Conservation (phyloP, 1,284 basidiomycete species). For the Melampsora americana region DNA sequence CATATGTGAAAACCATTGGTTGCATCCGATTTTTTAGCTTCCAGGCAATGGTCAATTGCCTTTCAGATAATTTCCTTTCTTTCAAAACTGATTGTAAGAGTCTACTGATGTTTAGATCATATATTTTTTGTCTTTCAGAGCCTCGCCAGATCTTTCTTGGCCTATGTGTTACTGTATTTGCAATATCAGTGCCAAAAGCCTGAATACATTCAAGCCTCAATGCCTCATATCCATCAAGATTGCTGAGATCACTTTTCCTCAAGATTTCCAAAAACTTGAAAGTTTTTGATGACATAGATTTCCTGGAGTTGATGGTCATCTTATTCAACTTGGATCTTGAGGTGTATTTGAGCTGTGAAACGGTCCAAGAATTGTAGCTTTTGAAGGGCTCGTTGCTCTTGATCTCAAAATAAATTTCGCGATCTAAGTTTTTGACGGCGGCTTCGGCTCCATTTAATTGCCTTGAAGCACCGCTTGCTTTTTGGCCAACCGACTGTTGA, state of each 20-base stretch:
- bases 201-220: neutral
- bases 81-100: neutral
- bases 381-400: too few relatives aligned
- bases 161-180: neutral
- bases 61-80: neutral
- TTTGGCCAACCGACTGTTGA: too few relatives aligned
- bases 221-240: neutral
- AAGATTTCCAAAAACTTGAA: neutral
- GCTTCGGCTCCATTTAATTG: too few relatives aligned
- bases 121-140: neutral
- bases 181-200: neutral
- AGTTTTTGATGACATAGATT: too few relatives aligned
- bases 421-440: too few relatives aligned
- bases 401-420: too few relatives aligned
- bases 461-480: too few relatives aligned
- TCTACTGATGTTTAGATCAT: neutral
- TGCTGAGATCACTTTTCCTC: constrained; percentile 5
- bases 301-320: too few relatives aligned
- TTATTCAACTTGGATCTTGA: too few relatives aligned
- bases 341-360: too few relatives aligned
- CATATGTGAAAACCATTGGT: neutral
- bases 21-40: neutral
- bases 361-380: too few relatives aligned
- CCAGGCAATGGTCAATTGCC: neutral
- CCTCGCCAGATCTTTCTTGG: neutral